phyloP scores from a whole-genome alignment of 768 basidiomycete species.

The Tylopilus vinaceipallidus region DNA sequence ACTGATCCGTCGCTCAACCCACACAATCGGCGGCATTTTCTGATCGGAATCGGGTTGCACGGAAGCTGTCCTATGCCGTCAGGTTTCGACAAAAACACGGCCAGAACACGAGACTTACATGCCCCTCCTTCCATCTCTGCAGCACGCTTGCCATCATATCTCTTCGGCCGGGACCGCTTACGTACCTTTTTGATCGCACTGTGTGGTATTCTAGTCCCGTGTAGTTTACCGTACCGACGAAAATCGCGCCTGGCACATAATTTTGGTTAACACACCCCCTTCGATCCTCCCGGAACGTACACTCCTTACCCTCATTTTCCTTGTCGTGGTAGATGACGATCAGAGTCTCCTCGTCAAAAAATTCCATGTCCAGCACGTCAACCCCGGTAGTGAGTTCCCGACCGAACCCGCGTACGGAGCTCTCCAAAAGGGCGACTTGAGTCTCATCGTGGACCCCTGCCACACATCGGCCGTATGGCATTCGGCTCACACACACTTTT shows the following conservation, averaged over 20 bases:
- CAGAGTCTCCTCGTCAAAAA: slow-evolving; percentile 74
- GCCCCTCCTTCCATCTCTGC: slow-evolving; percentile 56
- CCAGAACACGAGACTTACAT: slow-evolving; percentile 50
- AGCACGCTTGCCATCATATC: slow-evolving; percentile 60
- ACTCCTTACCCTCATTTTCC: slow-evolving; percentile 45
- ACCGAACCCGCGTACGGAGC: slow-evolving; percentile 36
- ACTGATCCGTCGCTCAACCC: slow-evolving; percentile 52
- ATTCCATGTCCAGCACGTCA: slow-evolving; percentile 65
- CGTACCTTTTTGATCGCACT: slow-evolving; percentile 47
- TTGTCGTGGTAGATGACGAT: slow-evolving; percentile 61
- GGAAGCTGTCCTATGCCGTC: slow-evolving; percentile 45
- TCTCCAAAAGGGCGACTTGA: slow-evolving; percentile 50
- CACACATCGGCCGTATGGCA: slow-evolving; percentile 46
- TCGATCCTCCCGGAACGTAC: slow-evolving; percentile 17
- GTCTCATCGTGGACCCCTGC: slow-evolving; percentile 40
- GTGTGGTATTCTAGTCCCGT: slow-evolving; percentile 57
- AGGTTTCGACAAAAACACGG: slow-evolving; percentile 32
- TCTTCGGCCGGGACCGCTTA: slow-evolving; percentile 57
- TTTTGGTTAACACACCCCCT: slow-evolving; percentile 32
- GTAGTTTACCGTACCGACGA: slow-evolving; percentile 65
- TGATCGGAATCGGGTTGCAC: slow-evolving; percentile 50
- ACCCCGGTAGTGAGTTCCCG: slow-evolving; percentile 34
- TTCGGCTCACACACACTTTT: slow-evolving; percentile 57
- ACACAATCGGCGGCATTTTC: slow-evolving; percentile 52
- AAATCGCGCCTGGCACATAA: slow-evolving; percentile 44